A percentile compares a stretch with the other conserved stretches of the same genome.
These are phyloP conservation scores for Hemerocallis citrina DNA, from an alignment of 106 monocot species.

Conservation along the genomic window DNA sequence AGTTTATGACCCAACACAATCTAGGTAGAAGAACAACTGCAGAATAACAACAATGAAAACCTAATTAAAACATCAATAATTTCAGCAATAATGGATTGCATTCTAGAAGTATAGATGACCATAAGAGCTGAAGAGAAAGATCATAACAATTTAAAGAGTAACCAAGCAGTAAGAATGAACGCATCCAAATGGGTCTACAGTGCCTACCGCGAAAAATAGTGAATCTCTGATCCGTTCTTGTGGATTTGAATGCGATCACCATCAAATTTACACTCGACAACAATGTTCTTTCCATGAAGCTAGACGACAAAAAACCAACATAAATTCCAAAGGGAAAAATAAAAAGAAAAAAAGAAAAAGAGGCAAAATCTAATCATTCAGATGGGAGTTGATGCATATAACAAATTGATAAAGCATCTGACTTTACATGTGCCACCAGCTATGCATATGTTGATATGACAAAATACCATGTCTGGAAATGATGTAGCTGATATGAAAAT, in stretches of 20 bases:
- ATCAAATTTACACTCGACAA: slow-evolving; percentile 96
- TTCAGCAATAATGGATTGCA: background rate
- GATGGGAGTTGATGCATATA: too few relatives aligned
- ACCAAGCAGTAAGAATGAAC: background rate
- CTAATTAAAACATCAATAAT: background rate
- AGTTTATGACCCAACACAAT: background rate
- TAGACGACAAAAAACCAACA: slow-evolving; percentile 18
- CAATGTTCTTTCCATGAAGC: slow-evolving; percentile 86
- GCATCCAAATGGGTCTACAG: background rate
- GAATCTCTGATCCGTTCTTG: slow-evolving; percentile 76
- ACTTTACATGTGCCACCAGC: too few relatives aligned
- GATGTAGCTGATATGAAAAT: too few relatives aligned
- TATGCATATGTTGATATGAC: too few relatives aligned
- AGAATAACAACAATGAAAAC: background rate
- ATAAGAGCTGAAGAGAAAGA: background rate
- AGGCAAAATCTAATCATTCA: background rate
- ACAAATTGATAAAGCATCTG: too few relatives aligned
- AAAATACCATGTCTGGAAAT: too few relatives aligned
- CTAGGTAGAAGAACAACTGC: background rate
- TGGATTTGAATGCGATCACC: slow-evolving; percentile 99
- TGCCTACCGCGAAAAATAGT: slow-evolving; percentile 83
- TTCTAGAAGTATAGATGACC: background rate
- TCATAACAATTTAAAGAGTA: background rate
- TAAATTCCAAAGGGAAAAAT: background rate
- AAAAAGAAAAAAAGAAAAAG: background rate